Evolutionary conservation across 441 rosid genomes (phyloP).

Genomic region (Gossypium aridum): DNA sequence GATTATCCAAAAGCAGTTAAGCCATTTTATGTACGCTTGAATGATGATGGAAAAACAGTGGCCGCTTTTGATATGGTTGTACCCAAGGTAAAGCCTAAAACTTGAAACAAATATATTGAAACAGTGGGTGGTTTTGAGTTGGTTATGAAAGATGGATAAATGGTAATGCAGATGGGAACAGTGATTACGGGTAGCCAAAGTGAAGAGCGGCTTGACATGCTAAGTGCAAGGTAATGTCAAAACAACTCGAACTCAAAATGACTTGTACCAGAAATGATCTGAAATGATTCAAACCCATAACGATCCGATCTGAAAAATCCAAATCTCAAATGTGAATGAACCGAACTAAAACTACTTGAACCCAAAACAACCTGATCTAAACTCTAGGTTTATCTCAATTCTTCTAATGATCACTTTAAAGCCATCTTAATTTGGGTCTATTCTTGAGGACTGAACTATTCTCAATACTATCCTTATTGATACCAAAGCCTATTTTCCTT

Average conservation of each 20-base stretch:
- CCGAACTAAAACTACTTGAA: neutral
- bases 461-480: neutral
- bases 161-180: constrained; percentile 53
- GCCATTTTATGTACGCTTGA: constrained; percentile 67
- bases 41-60: constrained; percentile 68
- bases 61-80: constrained; percentile 84
- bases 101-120: neutral
- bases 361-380: neutral
- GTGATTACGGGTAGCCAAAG: constrained; percentile 72
- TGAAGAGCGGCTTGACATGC: constrained; percentile 60
- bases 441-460: neutral
- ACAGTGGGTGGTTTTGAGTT: neutral
- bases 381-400: neutral
- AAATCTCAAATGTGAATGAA: neutral
- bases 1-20: constrained; percentile 57
- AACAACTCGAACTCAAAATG: neutral
- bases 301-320: neutral
- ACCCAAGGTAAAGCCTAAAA: constrained; percentile 49
- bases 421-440: neutral
- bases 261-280: neutral
- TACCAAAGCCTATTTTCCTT: neutral
- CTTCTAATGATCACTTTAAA: neutral
- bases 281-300: neutral
- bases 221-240: constrained; percentile 39
- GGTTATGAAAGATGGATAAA: neutral